A percentile compares a stretch with the other conserved stretches of the same genome.
Evolutionary conservation across 768 basidiomycete species (phyloP).

Genomic region (Collybia sordida): DNA sequence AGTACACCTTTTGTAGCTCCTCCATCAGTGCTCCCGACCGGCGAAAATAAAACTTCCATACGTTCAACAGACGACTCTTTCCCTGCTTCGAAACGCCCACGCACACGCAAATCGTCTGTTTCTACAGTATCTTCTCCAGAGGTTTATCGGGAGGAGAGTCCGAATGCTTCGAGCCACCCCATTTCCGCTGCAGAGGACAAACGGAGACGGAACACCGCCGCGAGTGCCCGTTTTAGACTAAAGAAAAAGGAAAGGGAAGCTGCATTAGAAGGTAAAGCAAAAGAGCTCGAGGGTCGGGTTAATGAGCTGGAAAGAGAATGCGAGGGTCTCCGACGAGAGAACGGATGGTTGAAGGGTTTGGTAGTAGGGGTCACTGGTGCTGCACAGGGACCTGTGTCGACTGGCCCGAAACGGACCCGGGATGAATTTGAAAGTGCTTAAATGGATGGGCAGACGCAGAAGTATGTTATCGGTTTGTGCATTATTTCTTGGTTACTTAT

Average conservation of each 20-base stretch:
- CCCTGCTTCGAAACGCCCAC: slow-evolving; percentile 50
- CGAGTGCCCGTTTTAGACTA: slow-evolving; percentile 88
- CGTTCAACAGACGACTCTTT: slow-evolving; percentile 29
- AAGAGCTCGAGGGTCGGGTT: slow-evolving; percentile 81
- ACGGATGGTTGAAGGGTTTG: slow-evolving; percentile 89
- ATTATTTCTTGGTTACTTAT: no score
- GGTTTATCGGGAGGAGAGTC: slow-evolving; percentile 23
- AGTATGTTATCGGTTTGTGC: no score
- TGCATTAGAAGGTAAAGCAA: slow-evolving; percentile 80
- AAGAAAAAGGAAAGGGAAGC: slow-evolving; percentile 97
- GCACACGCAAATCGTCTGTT: slow-evolving; percentile 52
- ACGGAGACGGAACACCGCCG: slow-evolving; percentile 90
- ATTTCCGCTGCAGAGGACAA: slow-evolving; percentile 79
- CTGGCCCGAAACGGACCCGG: slow-evolving; percentile 19
- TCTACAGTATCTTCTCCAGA: slow-evolving; percentile 29
- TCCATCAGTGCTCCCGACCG: slow-evolving; percentile 17
- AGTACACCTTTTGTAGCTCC: slow-evolving; percentile 16
- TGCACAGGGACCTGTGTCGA: slow-evolving; percentile 37
- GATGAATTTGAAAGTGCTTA: slow-evolving; percentile 14
- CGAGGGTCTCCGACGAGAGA: slow-evolving; percentile 84
- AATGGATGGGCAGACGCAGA: no score
- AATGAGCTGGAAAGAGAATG: slow-evolving; percentile 88
- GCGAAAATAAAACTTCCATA: slow-evolving; percentile 12
- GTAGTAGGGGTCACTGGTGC: slow-evolving; percentile 87
- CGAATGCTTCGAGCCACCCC: slow-evolving; percentile 20